Evolutionary conservation across 2,329 filamentous ascomycete species (phyloP).

Genomic region (Cytospora leucostoma): DNA sequence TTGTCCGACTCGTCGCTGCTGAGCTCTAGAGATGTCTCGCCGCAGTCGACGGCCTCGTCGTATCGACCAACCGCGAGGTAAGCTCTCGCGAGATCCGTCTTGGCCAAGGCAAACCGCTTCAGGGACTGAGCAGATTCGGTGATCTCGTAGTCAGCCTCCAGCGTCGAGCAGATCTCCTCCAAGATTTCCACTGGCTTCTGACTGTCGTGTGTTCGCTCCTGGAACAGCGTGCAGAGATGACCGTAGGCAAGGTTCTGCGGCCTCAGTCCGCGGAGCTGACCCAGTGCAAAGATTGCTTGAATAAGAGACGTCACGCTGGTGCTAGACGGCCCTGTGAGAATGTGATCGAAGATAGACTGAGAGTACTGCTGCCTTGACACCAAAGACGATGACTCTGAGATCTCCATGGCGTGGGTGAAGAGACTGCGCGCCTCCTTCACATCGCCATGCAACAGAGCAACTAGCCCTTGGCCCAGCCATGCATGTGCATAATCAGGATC

Average conservation of each 20-base stretch:
- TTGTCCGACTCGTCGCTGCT: slow-evolving; percentile 70
- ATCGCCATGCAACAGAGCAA: slow-evolving; percentile 73
- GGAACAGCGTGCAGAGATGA: slow-evolving; percentile 78
- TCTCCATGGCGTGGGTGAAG: slow-evolving; percentile 93
- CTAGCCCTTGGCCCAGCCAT: slow-evolving; percentile 89
- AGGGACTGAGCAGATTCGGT: slow-evolving; percentile 76
- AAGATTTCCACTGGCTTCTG: slow-evolving; percentile 64
- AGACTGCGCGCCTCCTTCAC: slow-evolving; percentile 68
- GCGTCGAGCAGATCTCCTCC: slow-evolving; percentile 63
- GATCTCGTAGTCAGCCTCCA: slow-evolving; percentile 82
- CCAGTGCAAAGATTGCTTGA: slow-evolving; percentile 84
- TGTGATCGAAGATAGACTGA: slow-evolving; percentile 77
- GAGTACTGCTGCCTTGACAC: slow-evolving; percentile 79
- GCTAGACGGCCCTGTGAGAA: slow-evolving; percentile 59
- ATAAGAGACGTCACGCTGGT: slow-evolving; percentile 65
- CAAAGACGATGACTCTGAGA: slow-evolving; percentile 74
- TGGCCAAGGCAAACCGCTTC: slow-evolving; percentile 76
- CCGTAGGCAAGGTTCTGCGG: slow-evolving; percentile 71
- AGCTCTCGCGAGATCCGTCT: slow-evolving; percentile 82
- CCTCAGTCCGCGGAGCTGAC: slow-evolving; percentile 73
- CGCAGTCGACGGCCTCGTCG: slow-evolving; percentile 72
- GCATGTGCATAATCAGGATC: slow-evolving; percentile 93
- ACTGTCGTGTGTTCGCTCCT: slow-evolving; percentile 76
- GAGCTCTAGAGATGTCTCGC: slow-evolving; percentile 77
- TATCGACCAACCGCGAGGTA: slow-evolving; percentile 71